Evolutionary conservation across 352 stramenopile genomes (phyloP).

Genomic region (Phytophthora litchii): DNA sequence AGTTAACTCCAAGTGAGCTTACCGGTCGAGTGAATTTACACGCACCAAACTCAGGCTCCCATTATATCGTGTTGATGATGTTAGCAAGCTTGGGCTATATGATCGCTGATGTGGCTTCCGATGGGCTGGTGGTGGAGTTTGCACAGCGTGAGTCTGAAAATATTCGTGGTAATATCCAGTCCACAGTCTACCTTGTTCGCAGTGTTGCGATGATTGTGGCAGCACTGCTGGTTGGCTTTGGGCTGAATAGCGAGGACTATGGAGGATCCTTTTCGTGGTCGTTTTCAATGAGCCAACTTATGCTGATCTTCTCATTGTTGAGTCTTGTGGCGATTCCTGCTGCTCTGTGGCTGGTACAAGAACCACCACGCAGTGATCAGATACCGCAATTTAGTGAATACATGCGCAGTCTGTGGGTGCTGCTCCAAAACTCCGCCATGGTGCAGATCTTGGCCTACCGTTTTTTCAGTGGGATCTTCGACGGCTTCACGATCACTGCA

Average conservation of each 20-base stretch:
- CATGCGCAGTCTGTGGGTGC: conserved; percentile 37
- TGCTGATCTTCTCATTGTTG: conserved; percentile 42
- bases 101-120: conserved; percentile 42
- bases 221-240: conserved; percentile 44
- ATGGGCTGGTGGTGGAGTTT: conserved; percentile 57
- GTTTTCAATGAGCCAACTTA: conserved; percentile 43
- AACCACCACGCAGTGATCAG: conserved; percentile 29
- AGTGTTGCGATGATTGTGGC: conserved; percentile 42
- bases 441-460: conserved; percentile 58
- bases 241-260: conserved; percentile 45
- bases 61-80: conserved; percentile 50
- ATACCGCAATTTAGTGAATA: conserved; percentile 32
- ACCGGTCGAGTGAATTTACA: conserved; percentile 33
- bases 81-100: conserved; percentile 44
- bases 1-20: conserved; percentile 37
- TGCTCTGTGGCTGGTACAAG: conserved; percentile 40
- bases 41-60: conserved; percentile 30
- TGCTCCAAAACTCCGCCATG: conserved; percentile 52
- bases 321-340: conserved; percentile 45
- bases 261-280: conserved; percentile 40
- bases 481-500: conserved; percentile 42
- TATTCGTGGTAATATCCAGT: conserved; percentile 50
- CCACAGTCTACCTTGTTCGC: conserved; percentile 41
- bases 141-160: conserved; percentile 51
- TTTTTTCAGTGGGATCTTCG: conserved; percentile 56